Evolutionary conservation across 2,329 filamentous ascomycete species (phyloP), one percentile per base, ranked within the genome.

Genomic region (Xylariaceae sp.): DNA sequence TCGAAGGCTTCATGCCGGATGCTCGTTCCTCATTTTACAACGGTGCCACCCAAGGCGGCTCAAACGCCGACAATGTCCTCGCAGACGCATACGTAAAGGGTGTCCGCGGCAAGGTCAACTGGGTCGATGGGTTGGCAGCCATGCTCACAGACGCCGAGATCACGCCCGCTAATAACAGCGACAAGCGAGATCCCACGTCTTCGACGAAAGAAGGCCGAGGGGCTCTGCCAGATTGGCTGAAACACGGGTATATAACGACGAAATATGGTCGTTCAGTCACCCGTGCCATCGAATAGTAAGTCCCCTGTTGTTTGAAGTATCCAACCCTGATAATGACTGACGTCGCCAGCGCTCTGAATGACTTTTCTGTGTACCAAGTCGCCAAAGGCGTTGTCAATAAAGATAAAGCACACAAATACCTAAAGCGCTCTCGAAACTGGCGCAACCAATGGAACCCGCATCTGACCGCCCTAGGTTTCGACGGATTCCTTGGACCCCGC

Each of bases 1-100:
- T 84, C 61, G 84, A 86, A 4, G 84, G 84, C 3, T 89, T 80
- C 65, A 75, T 88, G 67, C 85, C 86, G 0, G 86, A 88, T 65
- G 86, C 78, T 0, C 81, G 87, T 9, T 88, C 85, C 0, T 87
- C 83, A 1, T 86, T 88, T 71, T 87, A 77, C 74, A 90, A 88
- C 62, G 88, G 88, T 8, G 82, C 83, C 13, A 82, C 84, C 0
- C 87, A 90, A 69, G 87, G 86, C 9, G 88, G 88, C 6, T 87
- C 82, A 10, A 89, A 89, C 66, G 82, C 83, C 3, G 87, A 90
- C 69, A 89, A 88, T 58, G 81, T 90, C 3, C 80, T 90, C 13
- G 87, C 87, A 1, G 88, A 90, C 67, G 88, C 87, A 0, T 90
- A 83, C 62, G 79, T 88, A 35, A 90, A 90, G 69, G 85, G 86